Evolutionary conservation across 2,329 filamentous ascomycete species (phyloP), one percentile per base, ranked within the genome.

Genomic region (Pseudogymnoascus sp.): DNA sequence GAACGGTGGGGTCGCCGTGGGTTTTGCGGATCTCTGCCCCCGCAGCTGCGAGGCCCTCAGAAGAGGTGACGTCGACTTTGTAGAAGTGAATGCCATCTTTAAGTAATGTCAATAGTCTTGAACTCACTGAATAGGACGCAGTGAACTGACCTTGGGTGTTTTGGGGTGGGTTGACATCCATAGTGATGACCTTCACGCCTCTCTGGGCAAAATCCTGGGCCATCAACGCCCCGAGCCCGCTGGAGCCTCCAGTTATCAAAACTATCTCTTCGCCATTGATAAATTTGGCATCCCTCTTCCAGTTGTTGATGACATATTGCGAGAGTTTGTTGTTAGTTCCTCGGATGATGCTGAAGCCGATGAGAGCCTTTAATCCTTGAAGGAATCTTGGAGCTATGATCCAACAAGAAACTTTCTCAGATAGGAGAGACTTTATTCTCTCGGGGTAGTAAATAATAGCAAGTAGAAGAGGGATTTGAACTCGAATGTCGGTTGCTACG

Each of bases 171-270:
- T 86, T 83, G 31, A 90, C 78, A 73, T 93, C 89, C 31, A 92
- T 72, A 3, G 91, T 84, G 0, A 86, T 85, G 37, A 91, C 86
- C 67, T 83, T 88, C 65, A 89, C 78, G 1, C 83, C 84, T 62
- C 76, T 77, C 69, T 84, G 82, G 1, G 84, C 85, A 29, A 93
- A 78, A 59, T 86, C 73, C 65, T 80, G 78, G 10, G 87, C 87
- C 16, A 91, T 80, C 39, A 80, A 74, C 33, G 80, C 82, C 4
- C 90, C 89, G 68, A 93, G 91, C 0, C 89, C 90, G 65, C 83
- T 83, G 49, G 85, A 83, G 6, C 89, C 90, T 6, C 90, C 89
- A 0, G 89, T 91, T 16, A 92, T 80, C 45, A 92, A 77, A 2
- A 89, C 86, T 43, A 91, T 77, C 74, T 91, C 88, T 59, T 79